Base-by-base conservation (phyloP, 2,329 filamentous ascomycete species). In the Lasiodiplodia sp. region DNA sequence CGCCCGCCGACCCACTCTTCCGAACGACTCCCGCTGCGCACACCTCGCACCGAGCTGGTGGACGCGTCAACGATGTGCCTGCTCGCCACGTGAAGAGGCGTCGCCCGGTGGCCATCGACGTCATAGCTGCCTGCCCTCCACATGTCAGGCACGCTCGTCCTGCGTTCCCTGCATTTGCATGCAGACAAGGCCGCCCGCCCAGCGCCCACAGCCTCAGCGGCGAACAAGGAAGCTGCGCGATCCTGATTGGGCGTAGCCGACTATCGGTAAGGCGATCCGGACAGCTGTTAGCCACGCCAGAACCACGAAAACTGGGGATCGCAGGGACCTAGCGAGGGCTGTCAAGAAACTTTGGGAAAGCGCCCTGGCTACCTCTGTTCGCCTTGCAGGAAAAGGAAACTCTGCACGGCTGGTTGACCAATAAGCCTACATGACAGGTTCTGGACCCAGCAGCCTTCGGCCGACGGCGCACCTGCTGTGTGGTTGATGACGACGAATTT, bases 141-240 rank as follows among this genome's bases (percentile, higher is more conserved):
- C 28, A 31, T 63, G 40, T n/a, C 40, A 44, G 40, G 40, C 14
- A 44, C 40, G 31, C 25, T 25, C 56, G 34, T 23, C 57, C 40
- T 31, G 23, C 25, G 44, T 51, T 64, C 44, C 58, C 44, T 63
- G 58, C 58, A 52, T 51, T 34, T 47, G 25, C 40, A 28, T 34
- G 58, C 58, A 63, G 25, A 11, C 44, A 25, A 51, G 60, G 60
- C 60, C 18, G 34, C 44, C 60, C 34, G 47, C 47, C 60, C 23
- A 64, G 37, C 49, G 37, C 47, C 47, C 60, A 64, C 60, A 64
- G 60, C 60, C 60, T 64, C 60, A 64, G 60, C 44, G 44, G 60
- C 60, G 60, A 64, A 31, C 60, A 38, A 21, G 44, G 60, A 52
- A 52, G 4, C n/a, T 34, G 58, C 60, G 18, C 44, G 12, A 7